phyloP scores from a whole-genome alignment of 768 basidiomycete species.

The Cystoderma amianthinum region DNA sequence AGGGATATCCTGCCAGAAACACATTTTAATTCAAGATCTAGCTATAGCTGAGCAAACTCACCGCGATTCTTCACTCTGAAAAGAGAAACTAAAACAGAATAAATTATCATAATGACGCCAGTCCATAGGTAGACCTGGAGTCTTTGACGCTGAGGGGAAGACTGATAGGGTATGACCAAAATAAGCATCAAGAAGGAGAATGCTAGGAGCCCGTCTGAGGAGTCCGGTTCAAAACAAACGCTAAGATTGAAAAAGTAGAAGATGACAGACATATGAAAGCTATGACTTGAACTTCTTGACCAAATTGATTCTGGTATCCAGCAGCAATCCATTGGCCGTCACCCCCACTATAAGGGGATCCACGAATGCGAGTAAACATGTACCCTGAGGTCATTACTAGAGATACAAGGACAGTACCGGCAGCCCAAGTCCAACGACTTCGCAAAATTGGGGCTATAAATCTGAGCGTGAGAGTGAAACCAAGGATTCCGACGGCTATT shows the following conservation, averaged over 20 bases:
- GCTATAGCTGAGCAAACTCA: conserved; percentile 31
- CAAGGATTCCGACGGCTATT: conserved; percentile 35
- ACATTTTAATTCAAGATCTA: background rate
- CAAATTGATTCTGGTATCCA: conserved; percentile 87
- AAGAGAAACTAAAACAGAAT: conserved; percentile 78
- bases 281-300: conserved; percentile 88
- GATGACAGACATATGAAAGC: conserved; percentile 71
- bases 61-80: conserved; percentile 92
- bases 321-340: conserved; percentile 77
- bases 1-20: conserved; percentile 58
- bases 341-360: conserved; percentile 58
- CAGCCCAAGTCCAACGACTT: conserved; percentile 77
- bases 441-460: conserved; percentile 59
- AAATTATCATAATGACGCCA: conserved; percentile 72
- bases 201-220: conserved; percentile 77
- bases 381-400: conserved; percentile 88
- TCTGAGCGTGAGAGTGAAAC: conserved; percentile 42
- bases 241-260: background rate
- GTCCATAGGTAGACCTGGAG: conserved; percentile 89
- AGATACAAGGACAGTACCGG: conserved; percentile 45
- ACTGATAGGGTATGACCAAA: conserved; percentile 72
- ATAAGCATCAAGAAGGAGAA: conserved; percentile 76
- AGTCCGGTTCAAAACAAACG: conserved; percentile 5
- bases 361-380: conserved; percentile 95
- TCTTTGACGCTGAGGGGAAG: conserved; percentile 69